Evolutionary conservation across 805 yeast genomes (phyloP), one percentile per base, ranked within the genome.

Genomic region (Wickerhamiella alocasiicola): DNA sequence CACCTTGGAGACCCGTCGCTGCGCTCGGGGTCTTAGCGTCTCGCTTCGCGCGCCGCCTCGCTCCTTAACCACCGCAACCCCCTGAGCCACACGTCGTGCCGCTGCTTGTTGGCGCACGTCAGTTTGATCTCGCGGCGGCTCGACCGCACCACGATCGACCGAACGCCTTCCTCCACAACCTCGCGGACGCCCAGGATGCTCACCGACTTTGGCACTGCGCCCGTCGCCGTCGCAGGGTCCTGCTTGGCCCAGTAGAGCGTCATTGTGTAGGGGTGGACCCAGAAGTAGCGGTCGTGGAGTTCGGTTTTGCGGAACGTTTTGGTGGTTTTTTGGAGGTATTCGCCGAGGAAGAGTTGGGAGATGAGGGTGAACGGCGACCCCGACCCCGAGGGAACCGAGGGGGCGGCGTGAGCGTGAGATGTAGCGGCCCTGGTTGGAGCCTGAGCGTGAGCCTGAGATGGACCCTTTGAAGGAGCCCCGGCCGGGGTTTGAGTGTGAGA

Each of bases 201-300:
- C 42, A 83, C 76, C 11, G 91, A 85, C 49, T 77, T 73, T 3
- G 93, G 80, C 24, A 71, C 74, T 2, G 70, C 69, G 2, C 33
- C 25, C 3, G 25, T 30, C 7, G 84, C 81, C 36, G 80, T 56
- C 0, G 78, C 79, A 1, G 96, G 96, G 53, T 81, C 82, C 9
- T 76, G 68, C 4, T 72, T 68, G 3, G 88, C 78, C 98, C 98
- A 88, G 59, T 83, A 85, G 35, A 88, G 65, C 0, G 95, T 83
- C 65, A 84, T 63, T 6, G 91, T 79, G 59, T 87, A 87, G 3
- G 98, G 97, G 60, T 88, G 94, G 33, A 91, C 74, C 97, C 97
- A 91, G 69, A 88, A 88, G 63, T 74, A 88, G 49, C 96, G 71
- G 55, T 81, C 91, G 55, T 88, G 98, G 45, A 95, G 72, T 1